phyloP scores from a whole-genome alignment of 352 stramenopile genomes.

The Globisporangium echinulatum region DNA sequence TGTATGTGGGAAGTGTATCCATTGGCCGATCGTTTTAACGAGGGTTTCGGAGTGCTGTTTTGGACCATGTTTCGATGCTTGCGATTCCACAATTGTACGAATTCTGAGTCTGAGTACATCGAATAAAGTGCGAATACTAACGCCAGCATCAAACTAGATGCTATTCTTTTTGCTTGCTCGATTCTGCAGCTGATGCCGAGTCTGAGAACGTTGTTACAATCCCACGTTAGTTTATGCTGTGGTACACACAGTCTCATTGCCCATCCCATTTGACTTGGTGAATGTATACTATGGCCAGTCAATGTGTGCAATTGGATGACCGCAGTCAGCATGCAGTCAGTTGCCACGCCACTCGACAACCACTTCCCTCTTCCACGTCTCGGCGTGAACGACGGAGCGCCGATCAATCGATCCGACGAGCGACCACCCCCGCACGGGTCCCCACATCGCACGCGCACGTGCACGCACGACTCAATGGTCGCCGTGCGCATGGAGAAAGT shows the following conservation, averaged over 20 bases:
- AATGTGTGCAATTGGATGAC: not conserved
- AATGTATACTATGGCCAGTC: not conserved
- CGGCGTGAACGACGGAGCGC: not conserved
- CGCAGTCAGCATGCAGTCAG: no score
- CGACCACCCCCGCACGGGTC: not conserved
- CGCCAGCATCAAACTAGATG: not conserved
- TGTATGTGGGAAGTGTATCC: not conserved
- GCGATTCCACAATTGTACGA: no score
- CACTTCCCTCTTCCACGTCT: not conserved
- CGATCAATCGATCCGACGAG: no score
- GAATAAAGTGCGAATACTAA: not conserved
- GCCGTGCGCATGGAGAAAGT: constrained; percentile 19
- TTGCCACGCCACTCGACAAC: no score
- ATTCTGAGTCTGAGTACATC: no score
- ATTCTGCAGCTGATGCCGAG: not conserved
- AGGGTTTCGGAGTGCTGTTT: no score
- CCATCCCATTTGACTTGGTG: not conserved
- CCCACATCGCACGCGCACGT: not conserved
- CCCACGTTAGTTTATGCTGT: not conserved
- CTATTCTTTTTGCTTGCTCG: not conserved
- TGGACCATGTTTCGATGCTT: no score
- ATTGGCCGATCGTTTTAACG: not conserved
- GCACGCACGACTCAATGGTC: constrained; percentile 2
- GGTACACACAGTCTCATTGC: not conserved
- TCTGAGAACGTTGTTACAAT: not conserved